Conservation (phyloP, 176 grass and related monocot genomes). For the Oryza coarctata region DNA sequence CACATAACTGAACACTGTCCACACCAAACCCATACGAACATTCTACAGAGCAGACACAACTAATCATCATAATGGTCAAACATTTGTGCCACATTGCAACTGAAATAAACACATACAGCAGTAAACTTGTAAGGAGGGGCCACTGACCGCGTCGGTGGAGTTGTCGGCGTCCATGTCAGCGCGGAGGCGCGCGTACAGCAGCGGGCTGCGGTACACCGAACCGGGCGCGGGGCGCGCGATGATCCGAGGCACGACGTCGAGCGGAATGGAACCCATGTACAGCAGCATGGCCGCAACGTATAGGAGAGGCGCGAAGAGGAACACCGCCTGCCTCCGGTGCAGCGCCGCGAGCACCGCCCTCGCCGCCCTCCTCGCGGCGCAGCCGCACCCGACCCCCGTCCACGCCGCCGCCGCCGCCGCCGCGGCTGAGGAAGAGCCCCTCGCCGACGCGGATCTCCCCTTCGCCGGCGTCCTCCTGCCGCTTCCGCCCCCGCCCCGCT, state of each 20-base stretch:
- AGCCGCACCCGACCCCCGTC: constrained; percentile 30
- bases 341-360: constrained; percentile 62
- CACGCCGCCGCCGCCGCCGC: constrained; percentile 12
- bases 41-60: background rate
- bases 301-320: constrained; percentile 93
- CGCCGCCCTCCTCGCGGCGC: constrained; percentile 44
- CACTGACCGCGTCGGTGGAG: constrained; percentile 83
- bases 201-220: constrained; percentile 88
- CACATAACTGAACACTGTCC: background rate
- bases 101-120: background rate
- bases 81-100: background rate
- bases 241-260: constrained; percentile 77
- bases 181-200: constrained; percentile 76
- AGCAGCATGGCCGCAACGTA: constrained; percentile 94
- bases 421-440: background rate
- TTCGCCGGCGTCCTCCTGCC: constrained; percentile 33
- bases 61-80: constrained; percentile 6
- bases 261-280: constrained; percentile 88
- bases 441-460: constrained; percentile 29
- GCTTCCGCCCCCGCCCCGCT: no score
- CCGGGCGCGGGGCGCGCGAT: constrained; percentile 70
- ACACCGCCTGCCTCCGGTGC: constrained; percentile 88
- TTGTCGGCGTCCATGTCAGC: constrained; percentile 87
- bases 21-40: background rate
- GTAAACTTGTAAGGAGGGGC: background rate